A percentile compares a stretch with the other conserved stretches of the same genome.
phyloP scores from a whole-genome alignment of 345 rosid genomes.

The Aquilaria sinensis region DNA sequence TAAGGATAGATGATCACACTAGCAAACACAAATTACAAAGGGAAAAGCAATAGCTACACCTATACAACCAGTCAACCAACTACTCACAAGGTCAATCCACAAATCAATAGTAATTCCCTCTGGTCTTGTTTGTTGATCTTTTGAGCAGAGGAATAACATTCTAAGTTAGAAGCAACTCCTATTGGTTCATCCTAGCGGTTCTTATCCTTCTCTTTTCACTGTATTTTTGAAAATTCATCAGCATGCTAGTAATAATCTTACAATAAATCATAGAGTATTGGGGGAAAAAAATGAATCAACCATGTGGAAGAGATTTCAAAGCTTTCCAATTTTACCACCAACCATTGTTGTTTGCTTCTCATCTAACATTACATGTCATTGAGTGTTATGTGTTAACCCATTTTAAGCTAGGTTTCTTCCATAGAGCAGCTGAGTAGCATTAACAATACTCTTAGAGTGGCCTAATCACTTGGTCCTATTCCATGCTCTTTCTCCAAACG shows the following conservation, averaged over 20 bases:
- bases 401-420: constrained; percentile 50
- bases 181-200: constrained; percentile 22
- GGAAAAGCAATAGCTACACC: constrained; percentile 32
- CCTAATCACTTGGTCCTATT: constrained; percentile 56
- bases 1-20: constrained; percentile 33
- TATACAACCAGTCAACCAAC: constrained; percentile 36
- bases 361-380: constrained; percentile 24
- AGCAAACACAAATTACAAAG: constrained; percentile 26
- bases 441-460: constrained; percentile 45
- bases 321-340: constrained; percentile 30
- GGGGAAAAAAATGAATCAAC: constrained; percentile 12
- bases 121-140: constrained; percentile 16
- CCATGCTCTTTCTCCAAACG: constrained; percentile 81
- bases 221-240: constrained; percentile 19
- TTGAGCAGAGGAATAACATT: constrained; percentile 31
- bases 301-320: not conserved
- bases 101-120: constrained; percentile 28
- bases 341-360: constrained; percentile 14
- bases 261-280: constrained; percentile 26
- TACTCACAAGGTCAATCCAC: constrained; percentile 46
- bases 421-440: constrained; percentile 60
- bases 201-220: constrained; percentile 20
- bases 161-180: constrained; percentile 47
- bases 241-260: constrained; percentile 33
- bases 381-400: constrained; percentile 59